Base-by-base conservation (phyloP, 371 early-diverging fungal genomes). In the Mortierella sp. region DNA sequence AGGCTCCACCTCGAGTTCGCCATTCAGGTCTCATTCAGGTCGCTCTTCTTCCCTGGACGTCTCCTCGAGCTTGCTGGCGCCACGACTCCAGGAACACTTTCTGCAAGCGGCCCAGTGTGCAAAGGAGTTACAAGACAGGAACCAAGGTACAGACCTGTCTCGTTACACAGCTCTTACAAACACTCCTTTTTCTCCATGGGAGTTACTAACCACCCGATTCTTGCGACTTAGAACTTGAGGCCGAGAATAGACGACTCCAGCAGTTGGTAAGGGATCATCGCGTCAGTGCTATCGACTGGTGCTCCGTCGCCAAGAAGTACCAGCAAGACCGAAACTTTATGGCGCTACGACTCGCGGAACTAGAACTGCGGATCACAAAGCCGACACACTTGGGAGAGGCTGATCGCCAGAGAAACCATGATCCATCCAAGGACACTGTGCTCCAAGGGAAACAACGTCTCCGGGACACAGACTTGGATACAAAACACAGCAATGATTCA, bases 271-370 rank as follows among this genome's bases (percentile, higher is more conserved):
- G 54, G 17, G 54, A 63, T 17, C 45, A 54, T 19, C 41, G 46
- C 10, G 44, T 53, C 10, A 70, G 63, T 9, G 70, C 70, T 12
- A 29, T 72, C 24, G 61, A 66, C 12, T 72, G 72, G 72, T 66
- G 67, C 27, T 12, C 44, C 8, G 17, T 21, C 17, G 67, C 72
- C 22, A 72, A 72, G 46, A 47, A 19, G 7, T 72, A 72, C 49
- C 44, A 66, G 22, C 66, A 62, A 48, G 67, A 72, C 19, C 62
- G 72, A 17, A 62, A 66, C 44, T 49, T 53, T 40, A 67, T 72
- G 57, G 40, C 55, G 2, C 13, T 62, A 14, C 57, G 62, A 29
- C 67, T 72, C 2, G 53, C 57, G n/a, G 67, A 72, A 24, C 40
- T 72, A 8, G 72, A 72, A 27, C 29, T 53, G 24, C 53, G 57